phyloP scores from a whole-genome alignment of 179 eudicot species.

The Gypsophila paniculata region DNA sequence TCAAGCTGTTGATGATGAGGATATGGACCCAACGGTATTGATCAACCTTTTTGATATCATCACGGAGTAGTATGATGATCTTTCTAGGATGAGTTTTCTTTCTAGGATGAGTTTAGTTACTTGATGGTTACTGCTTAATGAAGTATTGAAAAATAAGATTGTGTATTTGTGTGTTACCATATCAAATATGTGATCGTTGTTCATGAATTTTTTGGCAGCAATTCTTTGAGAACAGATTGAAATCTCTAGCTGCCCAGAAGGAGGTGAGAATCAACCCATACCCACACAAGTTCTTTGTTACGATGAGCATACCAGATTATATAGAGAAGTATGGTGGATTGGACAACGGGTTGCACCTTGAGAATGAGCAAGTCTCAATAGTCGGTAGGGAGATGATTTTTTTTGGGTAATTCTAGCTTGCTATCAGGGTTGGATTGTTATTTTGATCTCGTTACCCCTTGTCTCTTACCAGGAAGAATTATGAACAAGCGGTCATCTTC shows the following conservation, averaged over 20 bases:
- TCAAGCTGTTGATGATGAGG: conserved; percentile 73
- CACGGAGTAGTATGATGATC: background rate
- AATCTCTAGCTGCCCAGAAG: conserved; percentile 60
- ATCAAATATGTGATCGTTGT: background rate
- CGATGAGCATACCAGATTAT: conserved; percentile 52
- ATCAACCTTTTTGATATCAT: background rate
- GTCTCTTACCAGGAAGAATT: conserved; percentile 54
- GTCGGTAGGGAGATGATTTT: conserved; percentile 45
- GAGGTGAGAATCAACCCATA: conserved; percentile 73
- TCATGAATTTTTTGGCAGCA: conserved; percentile 55
- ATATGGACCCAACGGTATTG: conserved; percentile 86
- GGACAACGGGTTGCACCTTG: conserved; percentile 58
- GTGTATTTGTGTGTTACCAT: background rate
- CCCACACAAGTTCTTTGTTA: conserved; percentile 73
- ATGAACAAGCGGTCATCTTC: conserved; percentile 91
- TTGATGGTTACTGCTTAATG: background rate
- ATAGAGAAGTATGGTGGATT: conserved; percentile 53
- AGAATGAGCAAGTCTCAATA: conserved; percentile 64
- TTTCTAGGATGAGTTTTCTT: background rate
- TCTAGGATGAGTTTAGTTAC: background rate
- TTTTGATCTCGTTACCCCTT: conserved; percentile 4
- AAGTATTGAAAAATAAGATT: background rate
- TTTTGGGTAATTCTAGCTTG: background rate
- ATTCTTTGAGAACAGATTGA: conserved; percentile 79
- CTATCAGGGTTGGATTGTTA: background rate